These are phyloP conservation scores for Epithele typhae DNA, from an alignment of 768 basidiomycete genomes.

Conservation along the genomic window DNA sequence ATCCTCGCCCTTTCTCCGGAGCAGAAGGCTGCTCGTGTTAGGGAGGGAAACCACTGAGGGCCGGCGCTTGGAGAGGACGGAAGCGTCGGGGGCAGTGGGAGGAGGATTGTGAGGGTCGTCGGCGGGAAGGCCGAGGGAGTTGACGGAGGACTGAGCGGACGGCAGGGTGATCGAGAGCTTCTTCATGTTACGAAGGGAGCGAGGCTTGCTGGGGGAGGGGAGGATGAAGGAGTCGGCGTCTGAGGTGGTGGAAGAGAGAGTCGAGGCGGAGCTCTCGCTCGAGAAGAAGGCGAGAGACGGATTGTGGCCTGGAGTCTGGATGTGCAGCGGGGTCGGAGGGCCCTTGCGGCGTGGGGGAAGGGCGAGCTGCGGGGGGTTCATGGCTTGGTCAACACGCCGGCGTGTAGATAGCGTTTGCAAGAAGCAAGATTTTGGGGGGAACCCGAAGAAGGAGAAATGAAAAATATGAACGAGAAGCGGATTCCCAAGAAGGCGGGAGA, in stretches of 20 bases:
- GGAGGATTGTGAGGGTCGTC: constrained; percentile 28
- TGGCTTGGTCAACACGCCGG: constrained; percentile 36
- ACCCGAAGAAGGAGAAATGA: constrained; percentile 1
- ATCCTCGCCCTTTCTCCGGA: constrained; percentile 59
- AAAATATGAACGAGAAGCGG: constrained; percentile 17
- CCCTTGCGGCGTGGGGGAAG: constrained; percentile 42
- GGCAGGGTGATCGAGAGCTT: constrained; percentile 67
- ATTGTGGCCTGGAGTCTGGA: constrained; percentile 47
- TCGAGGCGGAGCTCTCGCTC: constrained; percentile 41
- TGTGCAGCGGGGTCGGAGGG: constrained; percentile 53
- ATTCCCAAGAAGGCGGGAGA: constrained; percentile 5
- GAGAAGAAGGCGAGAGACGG: constrained; percentile 47
- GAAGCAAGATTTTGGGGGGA: constrained; percentile 4
- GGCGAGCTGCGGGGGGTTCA: constrained; percentile 26
- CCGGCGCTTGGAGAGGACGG: constrained; percentile 43
- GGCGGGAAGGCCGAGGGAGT: constrained; percentile 40
- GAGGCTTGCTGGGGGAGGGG: constrained; percentile 36
- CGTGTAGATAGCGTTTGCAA: constrained; percentile 31
- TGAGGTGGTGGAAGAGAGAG: constrained; percentile 47
- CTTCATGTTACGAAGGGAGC: constrained; percentile 66
- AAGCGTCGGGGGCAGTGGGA: constrained; percentile 17
- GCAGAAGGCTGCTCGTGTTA: constrained; percentile 44
- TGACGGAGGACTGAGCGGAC: constrained; percentile 54
- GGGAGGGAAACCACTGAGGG: constrained; percentile 72
- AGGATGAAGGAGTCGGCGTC: constrained; percentile 49